These are phyloP conservation scores for Lippia alba DNA, from an alignment of 305 asterid genomes.

Conservation along the genomic window DNA sequence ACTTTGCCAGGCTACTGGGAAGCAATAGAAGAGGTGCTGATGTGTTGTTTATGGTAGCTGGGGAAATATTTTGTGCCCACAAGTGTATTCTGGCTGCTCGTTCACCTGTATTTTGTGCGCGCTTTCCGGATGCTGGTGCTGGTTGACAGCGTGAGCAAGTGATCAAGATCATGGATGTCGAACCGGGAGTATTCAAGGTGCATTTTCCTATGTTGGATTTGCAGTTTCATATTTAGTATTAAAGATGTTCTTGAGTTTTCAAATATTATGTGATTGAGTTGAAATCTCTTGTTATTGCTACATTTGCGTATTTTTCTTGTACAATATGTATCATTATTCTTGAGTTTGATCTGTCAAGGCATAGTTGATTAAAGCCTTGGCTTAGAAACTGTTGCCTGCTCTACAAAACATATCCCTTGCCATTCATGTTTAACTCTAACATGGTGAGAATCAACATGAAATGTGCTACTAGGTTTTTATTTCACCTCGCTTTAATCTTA, in stretches of 20 bases:
- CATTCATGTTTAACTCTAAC: too few relatives aligned
- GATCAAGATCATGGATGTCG: neutral
- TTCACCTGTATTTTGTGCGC: neutral
- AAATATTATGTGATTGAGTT: neutral
- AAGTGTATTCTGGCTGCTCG: neutral
- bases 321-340: too few relatives aligned
- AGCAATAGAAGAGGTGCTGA: slow-evolving; percentile 51
- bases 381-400: too few relatives aligned
- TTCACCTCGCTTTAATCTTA: too few relatives aligned
- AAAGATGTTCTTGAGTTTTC: too few relatives aligned
- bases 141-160: neutral
- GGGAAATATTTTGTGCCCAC: neutral
- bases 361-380: too few relatives aligned
- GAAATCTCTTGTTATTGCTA: neutral
- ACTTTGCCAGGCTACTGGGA: slow-evolving; percentile 53
- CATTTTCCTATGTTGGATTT: neutral
- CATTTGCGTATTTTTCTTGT: too few relatives aligned
- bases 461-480: too few relatives aligned
- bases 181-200: neutral
- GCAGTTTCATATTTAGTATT: neutral
- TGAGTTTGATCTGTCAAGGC: too few relatives aligned
- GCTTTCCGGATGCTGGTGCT: neutral
- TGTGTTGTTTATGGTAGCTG: slow-evolving; percentile 46
- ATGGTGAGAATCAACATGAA: too few relatives aligned
- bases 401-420: too few relatives aligned